Base-by-base conservation (phyloP, 202 grass and related monocot species). In the Musa balbisiana region DNA sequence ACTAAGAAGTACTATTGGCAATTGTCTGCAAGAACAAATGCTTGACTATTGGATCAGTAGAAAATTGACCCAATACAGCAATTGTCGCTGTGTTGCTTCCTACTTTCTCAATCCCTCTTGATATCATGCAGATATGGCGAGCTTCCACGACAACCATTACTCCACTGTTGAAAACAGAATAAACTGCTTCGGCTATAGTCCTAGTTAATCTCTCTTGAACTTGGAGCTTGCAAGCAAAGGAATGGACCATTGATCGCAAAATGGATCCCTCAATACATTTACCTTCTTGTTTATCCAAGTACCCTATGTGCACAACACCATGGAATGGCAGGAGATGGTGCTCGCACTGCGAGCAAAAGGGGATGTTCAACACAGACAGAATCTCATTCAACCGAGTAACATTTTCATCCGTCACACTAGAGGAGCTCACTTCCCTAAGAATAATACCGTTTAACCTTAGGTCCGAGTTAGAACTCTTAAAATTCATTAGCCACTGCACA, bases 141-240 rank as follows among this genome's bases (percentile, higher is more conserved):
- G 95, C 95, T 83, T 99, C 95, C 33, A 99, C 87, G 84, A 95
- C 89, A 11, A 95, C 85, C 65, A 91, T 84, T 55, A 82, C 95
- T 76, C 95, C 95, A 54, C 33, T 62, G 2, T 72, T 82, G 1
- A 78, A 86, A 66, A 81, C 66, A 9, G 83, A 85, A 80, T 90
- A 79, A 43, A 95, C 87, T 23, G 87, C 89, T 78, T 99, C 95
- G 49, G 87, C 95, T 90, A 99, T 90, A 79, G 95, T 91, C 73
- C 91, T 89, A n/a, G 95, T 99, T 86, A 99, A 87, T 71, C 95
- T 99, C 78, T 99, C 95, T 82, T 99, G 95, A 64, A 99, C 95
- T 75, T 99, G 95, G 78, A 99, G 89, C 73, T 92, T 99, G 89
- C 91, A 99, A 2, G 87, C 95, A 33, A 84, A 99, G 69, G 86